Conservation (phyloP, 2,329 filamentous ascomycete species). For the Myriangium duriaei region DNA sequence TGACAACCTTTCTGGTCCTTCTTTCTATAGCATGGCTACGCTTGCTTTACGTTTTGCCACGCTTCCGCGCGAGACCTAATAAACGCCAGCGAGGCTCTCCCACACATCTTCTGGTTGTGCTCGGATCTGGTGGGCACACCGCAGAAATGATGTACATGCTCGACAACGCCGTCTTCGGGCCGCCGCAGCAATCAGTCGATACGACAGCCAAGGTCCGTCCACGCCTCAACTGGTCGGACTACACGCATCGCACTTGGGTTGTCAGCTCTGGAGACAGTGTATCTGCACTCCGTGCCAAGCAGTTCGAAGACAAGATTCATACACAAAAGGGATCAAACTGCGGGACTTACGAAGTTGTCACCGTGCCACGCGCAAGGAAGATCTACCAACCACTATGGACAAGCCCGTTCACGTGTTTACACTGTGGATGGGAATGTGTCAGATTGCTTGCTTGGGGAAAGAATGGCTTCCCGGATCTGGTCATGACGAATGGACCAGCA, state of each 20-base stretch:
- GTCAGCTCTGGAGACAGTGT: conserved; percentile 64
- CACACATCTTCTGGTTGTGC: conserved; percentile 61
- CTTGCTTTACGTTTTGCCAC: conserved; percentile 3
- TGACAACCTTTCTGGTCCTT: not conserved
- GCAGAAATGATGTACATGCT: conserved; percentile 89
- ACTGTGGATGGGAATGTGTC: conserved; percentile 39
- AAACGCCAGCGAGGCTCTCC: conserved; percentile 21
- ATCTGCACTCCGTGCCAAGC: conserved; percentile 49
- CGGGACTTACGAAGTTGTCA: conserved; percentile 48
- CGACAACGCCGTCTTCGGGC: conserved; percentile 36
- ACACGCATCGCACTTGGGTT: conserved; percentile 64
- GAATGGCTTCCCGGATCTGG: conserved; percentile 52
- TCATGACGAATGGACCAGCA: conserved; percentile 79
- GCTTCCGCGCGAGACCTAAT: not conserved
- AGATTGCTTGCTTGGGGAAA: conserved; percentile 10
- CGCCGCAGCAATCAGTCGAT: not conserved
- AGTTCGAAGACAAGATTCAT: conserved; percentile 44
- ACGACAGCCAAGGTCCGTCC: conserved; percentile 14
- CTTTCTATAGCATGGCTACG: not conserved
- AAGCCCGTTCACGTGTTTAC: conserved; percentile 55
- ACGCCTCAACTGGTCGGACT: conserved; percentile 29
- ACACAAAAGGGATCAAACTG: conserved; percentile 13
- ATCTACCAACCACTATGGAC: conserved; percentile 73
- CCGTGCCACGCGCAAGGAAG: conserved; percentile 61
- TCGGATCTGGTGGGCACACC: conserved; percentile 89